phyloP scores from a whole-genome alignment of 2,329 filamentous ascomycete genomes.

The Thielaviopsis cerberus region DNA sequence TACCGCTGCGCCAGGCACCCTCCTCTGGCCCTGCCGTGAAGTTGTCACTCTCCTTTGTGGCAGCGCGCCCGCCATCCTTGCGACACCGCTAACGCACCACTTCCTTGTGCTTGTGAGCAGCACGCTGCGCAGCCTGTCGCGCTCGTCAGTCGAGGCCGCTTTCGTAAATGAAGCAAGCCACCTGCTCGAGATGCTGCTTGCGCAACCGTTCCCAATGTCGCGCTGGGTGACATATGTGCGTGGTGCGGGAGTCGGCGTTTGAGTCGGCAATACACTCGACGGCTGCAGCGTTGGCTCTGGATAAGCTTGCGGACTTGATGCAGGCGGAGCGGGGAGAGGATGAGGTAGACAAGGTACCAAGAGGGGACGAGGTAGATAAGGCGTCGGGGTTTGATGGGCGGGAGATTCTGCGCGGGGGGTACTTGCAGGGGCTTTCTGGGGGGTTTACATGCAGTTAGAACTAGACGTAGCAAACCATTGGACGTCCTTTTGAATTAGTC shows the following conservation, averaged over 20 bases:
- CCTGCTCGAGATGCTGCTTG: slow-evolving; percentile 36
- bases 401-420: slow-evolving; percentile 21
- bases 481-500: too few relatives aligned
- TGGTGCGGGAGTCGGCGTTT: neutral
- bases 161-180: slow-evolving; percentile 38
- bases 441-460: too few relatives aligned
- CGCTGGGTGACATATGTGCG: neutral
- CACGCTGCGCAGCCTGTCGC: slow-evolving; percentile 37
- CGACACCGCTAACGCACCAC: slow-evolving; percentile 43
- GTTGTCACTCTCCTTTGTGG: neutral
- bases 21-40: slow-evolving; percentile 1
- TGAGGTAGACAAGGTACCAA: slow-evolving; percentile 15
- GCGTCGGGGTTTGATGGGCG: slow-evolving; percentile 25
- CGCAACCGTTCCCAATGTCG: neutral
- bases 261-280: neutral
- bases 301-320: neutral
- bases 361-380: slow-evolving; percentile 21
- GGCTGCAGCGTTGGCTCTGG: neutral
- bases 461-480: too few relatives aligned
- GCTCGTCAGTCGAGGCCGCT: slow-evolving; percentile 19
- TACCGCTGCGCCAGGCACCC: slow-evolving; percentile 16
- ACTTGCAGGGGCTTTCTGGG: slow-evolving; percentile 17
- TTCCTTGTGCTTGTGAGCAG: slow-evolving; percentile 41
- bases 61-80: neutral
- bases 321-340: neutral